Evolutionary conservation across 2,329 filamentous ascomycete species (phyloP).

Genomic region (Arthrobotrys sinensis): DNA sequence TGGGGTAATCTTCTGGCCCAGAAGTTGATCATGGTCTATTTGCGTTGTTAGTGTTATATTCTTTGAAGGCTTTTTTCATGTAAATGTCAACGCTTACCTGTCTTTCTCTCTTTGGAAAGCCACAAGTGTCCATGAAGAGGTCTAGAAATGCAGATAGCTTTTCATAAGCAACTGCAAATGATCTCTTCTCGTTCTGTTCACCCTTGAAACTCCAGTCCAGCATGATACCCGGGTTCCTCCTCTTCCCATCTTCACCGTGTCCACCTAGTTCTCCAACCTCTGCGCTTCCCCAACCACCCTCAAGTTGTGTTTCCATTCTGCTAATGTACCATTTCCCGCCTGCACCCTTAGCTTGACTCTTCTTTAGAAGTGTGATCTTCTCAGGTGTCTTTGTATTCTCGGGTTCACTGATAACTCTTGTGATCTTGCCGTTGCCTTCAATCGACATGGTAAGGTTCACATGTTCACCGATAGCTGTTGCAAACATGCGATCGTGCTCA

Average conservation of each 20-base stretch:
- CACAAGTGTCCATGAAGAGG: conserved; percentile 63
- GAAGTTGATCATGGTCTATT: conserved; percentile 60
- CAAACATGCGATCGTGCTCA: conserved; percentile 60
- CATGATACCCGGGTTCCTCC: conserved; percentile 58
- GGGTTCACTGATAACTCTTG: conserved; percentile 57
- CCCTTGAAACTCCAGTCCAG: conserved; percentile 60
- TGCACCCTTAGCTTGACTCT: conserved; percentile 56
- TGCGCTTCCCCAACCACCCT: conserved; percentile 57
- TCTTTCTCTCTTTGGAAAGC: conserved; percentile 59
- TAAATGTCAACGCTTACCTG: conserved; percentile 40
- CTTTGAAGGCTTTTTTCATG: neutral
- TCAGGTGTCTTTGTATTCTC: conserved; percentile 51
- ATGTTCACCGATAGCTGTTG: conserved; percentile 59
- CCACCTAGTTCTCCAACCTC: conserved; percentile 57
- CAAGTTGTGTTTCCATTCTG: conserved; percentile 57
- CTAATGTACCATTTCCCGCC: conserved; percentile 60
- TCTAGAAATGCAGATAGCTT: conserved; percentile 60
- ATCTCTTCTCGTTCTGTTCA: conserved; percentile 62
- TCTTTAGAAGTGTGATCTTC: conserved; percentile 57
- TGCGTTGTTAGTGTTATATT: conserved; percentile 49
- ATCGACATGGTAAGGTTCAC: conserved; percentile 60
- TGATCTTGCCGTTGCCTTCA: conserved; percentile 60
- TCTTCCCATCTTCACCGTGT: conserved; percentile 57
- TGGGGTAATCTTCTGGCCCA: conserved; percentile 61
- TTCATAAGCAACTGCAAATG: conserved; percentile 61